Evolutionary conservation across 1,284 basidiomycete species (phyloP).

Genomic region (Malassezia cuniculi): DNA sequence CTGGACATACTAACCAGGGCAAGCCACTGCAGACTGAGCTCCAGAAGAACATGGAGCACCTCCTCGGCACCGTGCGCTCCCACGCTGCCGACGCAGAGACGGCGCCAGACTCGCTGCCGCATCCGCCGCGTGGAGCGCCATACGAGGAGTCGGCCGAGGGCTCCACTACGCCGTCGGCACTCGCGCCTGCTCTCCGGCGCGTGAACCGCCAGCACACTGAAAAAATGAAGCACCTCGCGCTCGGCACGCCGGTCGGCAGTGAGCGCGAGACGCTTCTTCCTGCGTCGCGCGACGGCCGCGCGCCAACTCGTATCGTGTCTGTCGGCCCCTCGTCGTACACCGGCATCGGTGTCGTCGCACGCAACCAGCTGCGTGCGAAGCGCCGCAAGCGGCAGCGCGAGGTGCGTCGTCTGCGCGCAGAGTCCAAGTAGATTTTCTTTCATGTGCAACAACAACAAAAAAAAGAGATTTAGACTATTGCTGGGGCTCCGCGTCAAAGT

Average conservation of each 20-base stretch:
- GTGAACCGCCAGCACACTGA: conserved; percentile 2
- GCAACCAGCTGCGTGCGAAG: conserved; percentile 12
- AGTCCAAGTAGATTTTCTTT: too few relatives aligned
- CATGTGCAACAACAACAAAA: too few relatives aligned
- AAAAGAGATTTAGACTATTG: too few relatives aligned
- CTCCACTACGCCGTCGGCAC: neutral
- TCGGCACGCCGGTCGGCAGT: neutral
- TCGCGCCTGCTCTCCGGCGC: conserved; percentile 3
- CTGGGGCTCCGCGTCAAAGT: conserved; percentile 2
- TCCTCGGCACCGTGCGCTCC: conserved; percentile 22
- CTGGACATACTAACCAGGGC: conserved; percentile 12
- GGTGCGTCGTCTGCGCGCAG: too few relatives aligned
- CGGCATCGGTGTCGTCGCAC: conserved; percentile 8
- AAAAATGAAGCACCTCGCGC: conserved; percentile 6
- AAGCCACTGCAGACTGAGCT: conserved; percentile 35
- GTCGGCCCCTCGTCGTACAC: conserved; percentile 9
- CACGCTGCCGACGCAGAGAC: conserved; percentile 18
- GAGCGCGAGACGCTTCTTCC: neutral
- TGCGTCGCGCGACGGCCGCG: conserved; percentile 2
- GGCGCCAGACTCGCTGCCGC: conserved; percentile 14
- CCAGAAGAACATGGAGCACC: conserved; percentile 35
- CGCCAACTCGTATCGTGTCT: conserved; percentile 5
- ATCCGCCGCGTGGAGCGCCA: conserved; percentile 22
- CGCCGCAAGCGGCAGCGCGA: conserved; percentile 9
- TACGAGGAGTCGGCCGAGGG: conserved; percentile 27